These are phyloP conservation scores for Ulota crispa DNA, from an alignment of 225 moss, liverwort and hornwort genomes.

Conservation along the genomic window DNA sequence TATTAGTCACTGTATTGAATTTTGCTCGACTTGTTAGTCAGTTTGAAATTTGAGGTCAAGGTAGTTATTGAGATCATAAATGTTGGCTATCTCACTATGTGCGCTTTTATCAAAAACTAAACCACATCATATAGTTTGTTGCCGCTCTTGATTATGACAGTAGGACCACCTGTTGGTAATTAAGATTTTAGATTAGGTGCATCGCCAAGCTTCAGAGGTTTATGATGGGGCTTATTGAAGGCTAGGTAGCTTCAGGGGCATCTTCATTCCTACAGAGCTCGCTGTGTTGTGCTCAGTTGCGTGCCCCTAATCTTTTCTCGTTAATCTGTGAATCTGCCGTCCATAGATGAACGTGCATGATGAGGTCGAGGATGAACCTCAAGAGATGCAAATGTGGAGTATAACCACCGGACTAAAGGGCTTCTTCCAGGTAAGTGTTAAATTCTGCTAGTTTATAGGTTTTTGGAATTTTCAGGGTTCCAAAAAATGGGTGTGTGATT, in stretches of 20 bases:
- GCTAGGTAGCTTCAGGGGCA: not conserved
- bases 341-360: conserved; percentile 19
- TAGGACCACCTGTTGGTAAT: not conserved
- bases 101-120: not conserved
- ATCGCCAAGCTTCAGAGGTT: not conserved
- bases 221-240: not conserved
- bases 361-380: conserved; percentile 11
- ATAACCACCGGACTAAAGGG: conserved; percentile 22
- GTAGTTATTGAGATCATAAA: not conserved
- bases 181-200: not conserved
- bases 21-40: not conserved
- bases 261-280: not conserved
- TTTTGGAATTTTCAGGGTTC: not conserved
- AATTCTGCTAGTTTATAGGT: not conserved
- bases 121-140: not conserved
- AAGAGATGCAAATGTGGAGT: conserved; percentile 36
- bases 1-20: conserved; percentile 27
- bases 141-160: not conserved
- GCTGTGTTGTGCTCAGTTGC: not conserved
- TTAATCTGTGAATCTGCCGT: conserved; percentile 9
- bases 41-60: not conserved
- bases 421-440: conserved; percentile 36
- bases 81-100: not conserved
- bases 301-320: not conserved
- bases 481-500: conserved; percentile 12